These are phyloP conservation scores for Calonectria pseudoreteaudii DNA, from an alignment of 2,329 filamentous ascomycete genomes.

Conservation along the genomic window DNA sequence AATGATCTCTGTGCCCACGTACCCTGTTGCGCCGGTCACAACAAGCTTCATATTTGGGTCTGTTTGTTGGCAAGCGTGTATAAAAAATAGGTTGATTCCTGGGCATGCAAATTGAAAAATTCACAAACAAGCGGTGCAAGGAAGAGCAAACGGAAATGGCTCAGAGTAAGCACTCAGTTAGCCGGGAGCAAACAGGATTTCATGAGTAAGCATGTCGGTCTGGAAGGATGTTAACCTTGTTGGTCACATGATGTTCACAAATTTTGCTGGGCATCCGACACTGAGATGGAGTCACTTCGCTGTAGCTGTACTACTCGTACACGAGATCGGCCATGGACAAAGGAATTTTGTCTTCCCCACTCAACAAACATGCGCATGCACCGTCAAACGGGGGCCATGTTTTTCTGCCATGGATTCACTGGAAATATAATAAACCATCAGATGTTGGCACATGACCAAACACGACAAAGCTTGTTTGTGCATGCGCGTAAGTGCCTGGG, in stretches of 20 bases:
- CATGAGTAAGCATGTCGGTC: not conserved
- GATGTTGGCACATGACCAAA: not conserved
- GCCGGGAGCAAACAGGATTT: not conserved
- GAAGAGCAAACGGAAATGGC: not conserved
- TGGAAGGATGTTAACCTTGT: not conserved
- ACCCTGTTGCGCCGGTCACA: not conserved
- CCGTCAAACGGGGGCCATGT: accelerated
- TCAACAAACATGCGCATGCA: not conserved
- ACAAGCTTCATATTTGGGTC: not conserved
- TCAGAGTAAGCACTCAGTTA: not conserved
- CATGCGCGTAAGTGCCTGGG: not conserved
- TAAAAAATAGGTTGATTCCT: not conserved
- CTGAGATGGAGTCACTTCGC: no score
- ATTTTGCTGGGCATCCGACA: not conserved
- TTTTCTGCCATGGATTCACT: not conserved
- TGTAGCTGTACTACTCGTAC: no score
- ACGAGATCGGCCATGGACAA: not conserved
- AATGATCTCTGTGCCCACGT: not conserved
- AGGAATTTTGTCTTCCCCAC: not conserved
- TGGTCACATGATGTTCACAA: not conserved
- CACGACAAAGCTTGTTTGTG: not conserved
- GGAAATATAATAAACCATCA: not conserved
- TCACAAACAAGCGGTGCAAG: not conserved
- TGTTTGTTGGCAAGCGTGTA: not conserved
- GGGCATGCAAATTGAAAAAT: not conserved